Evolutionary conservation across 208 protist species (phyloP), one percentile per base, ranked within the genome.

Genomic region (Acanthamoeba lenticulata): DNA sequence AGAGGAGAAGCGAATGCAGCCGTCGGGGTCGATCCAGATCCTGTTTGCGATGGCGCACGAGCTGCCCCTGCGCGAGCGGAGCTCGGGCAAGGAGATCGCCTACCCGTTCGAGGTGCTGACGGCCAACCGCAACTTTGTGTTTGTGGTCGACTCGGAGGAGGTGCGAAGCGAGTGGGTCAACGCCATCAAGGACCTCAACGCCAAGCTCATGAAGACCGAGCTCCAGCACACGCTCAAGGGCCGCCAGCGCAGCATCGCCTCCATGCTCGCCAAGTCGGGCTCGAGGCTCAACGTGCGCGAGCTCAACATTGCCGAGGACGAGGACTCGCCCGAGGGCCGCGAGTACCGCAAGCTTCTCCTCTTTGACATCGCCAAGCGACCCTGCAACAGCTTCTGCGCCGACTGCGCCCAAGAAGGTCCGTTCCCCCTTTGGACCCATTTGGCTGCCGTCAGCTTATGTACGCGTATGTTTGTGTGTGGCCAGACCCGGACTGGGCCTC

Each of bases 401-500:
- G 88, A 92, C 65, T 92, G 88, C 57, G 88, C 52, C 4, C 38
- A 36, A 74, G 32, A 29, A 40, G 65, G 88, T 92, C 6, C 27
- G 13, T 38, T 5, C 42, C 9, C 0, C 19, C n/a, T 89, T 0
- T 89, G 6, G 15, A 60, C 81, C n/a, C n/a, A n/a, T n/a, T n/a
- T n/a, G n/a, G n/a, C n/a, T n/a, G n/a, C n/a, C n/a, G n/a, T n/a
- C n/a, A n/a, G n/a, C n/a, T n/a, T n/a, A n/a, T n/a, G n/a, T n/a
- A n/a, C n/a, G n/a, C n/a, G n/a, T n/a, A n/a, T n/a, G n/a, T 62
- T 7, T 38, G 45, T 4, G 32, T 52, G 40, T 0, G 21, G 21
- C 17, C 45, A 92, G 88, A 92, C 49, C 96, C 97, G 24, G 34
- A 93, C 2, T 98, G 97, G 97, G 93, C 93, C 34, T 96, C 94